phyloP scores from a whole-genome alignment of 805 yeast species.

The Lipomyces kockii region DNA sequence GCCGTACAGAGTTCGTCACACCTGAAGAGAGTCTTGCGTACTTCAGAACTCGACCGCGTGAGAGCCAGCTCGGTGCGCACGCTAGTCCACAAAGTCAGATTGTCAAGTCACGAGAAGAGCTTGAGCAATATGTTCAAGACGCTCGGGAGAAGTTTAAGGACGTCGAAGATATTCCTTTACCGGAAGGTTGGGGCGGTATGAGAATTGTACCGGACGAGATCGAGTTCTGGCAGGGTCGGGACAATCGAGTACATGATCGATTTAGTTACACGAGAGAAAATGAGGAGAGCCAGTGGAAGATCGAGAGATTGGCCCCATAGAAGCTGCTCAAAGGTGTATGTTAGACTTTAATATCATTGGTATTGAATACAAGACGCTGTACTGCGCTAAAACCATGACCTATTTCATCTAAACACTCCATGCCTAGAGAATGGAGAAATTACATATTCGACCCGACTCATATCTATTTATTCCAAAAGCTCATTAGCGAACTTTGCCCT shows the following conservation, averaged over 20 bases:
- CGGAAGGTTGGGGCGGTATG: conserved; percentile 95
- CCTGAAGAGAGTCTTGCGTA: conserved; percentile 77
- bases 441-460: neutral
- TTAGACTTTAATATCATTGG: neutral
- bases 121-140: conserved; percentile 57
- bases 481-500: conserved; percentile 30
- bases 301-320: conserved; percentile 32
- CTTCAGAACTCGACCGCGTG: conserved; percentile 87
- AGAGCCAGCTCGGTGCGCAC: conserved; percentile 95
- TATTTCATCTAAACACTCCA: neutral
- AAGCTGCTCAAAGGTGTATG: neutral
- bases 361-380: neutral
- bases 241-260: conserved; percentile 88
- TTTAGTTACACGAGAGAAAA: conserved; percentile 44
- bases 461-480: conserved; percentile 21
- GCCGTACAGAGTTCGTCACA: conserved; percentile 71
- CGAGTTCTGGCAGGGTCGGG: conserved; percentile 98
- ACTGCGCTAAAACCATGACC: no score
- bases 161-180: conserved; percentile 75
- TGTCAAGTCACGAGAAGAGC: conserved; percentile 61
- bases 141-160: conserved; percentile 64
- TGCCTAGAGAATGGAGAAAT: neutral
- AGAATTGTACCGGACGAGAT: conserved; percentile 85
- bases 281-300: conserved; percentile 23
- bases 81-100: conserved; percentile 84